phyloP scores from a whole-genome alignment of 306 rosid species.

The Spatholobus suberectus region DNA sequence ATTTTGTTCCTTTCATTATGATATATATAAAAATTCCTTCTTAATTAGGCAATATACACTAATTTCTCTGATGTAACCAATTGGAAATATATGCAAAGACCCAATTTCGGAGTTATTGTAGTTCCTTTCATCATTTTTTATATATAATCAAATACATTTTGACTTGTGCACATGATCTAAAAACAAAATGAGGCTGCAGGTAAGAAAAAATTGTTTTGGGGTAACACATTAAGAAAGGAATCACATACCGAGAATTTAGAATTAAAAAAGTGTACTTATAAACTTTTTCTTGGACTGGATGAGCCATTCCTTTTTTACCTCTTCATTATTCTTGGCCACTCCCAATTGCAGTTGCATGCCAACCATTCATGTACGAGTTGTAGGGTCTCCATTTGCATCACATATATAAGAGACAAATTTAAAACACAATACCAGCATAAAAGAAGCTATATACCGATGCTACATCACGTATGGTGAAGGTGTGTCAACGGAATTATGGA shows the following conservation, averaged over 20 bases:
- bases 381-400: neutral
- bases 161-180: neutral
- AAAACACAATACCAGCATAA: neutral
- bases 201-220: neutral
- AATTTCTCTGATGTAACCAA: neutral
- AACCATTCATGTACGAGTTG: slow-evolving; percentile 20
- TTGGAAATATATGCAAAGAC: neutral
- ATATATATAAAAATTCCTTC: neutral
- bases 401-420: neutral
- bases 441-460: neutral
- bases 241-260: slow-evolving; percentile 36
- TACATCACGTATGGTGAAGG: neutral
- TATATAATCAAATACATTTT: neutral
- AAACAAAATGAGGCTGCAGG: neutral
- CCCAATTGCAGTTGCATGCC: slow-evolving; percentile 13
- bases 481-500: neutral
- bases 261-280: slow-evolving; percentile 28
- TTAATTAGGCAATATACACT: neutral
- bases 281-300: slow-evolving; percentile 32
- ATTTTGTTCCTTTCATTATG: neutral
- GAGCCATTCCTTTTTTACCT: slow-evolving; percentile 39
- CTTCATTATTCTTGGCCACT: slow-evolving; percentile 27
- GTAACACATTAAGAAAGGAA: slow-evolving; percentile 54
- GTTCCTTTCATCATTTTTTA: neutral
- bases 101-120: neutral